Base-by-base conservation (phyloP, 306 rosid genomes). In the Abrus precatorius region DNA sequence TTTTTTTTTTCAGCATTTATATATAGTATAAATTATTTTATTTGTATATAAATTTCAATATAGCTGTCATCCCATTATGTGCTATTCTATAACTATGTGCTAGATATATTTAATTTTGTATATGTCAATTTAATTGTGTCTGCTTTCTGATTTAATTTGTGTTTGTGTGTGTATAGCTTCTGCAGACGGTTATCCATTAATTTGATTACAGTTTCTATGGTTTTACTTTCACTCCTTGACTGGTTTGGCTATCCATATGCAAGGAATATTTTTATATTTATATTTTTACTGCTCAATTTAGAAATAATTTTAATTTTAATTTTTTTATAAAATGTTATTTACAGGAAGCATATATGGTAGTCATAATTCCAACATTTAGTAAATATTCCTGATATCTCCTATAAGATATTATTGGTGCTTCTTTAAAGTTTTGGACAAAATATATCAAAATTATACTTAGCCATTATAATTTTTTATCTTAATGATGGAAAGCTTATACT, bases 331-430 rank as follows among this genome's bases (percentile, higher is more conserved):
- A 43, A 14, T 69, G 40, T 75, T 70, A 13, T 69, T 56, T 60
- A 62, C 45, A 62, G 43, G 7, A 65, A 32, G 30, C 9, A 75
- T 11, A 52, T 5, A 4, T 29, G 48, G 43, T 14, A 56, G 45
- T 14, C 38, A 65, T 44, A 59, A 65, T 50, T 73, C 48, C 7
- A 49, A 12, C 57, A 63, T 56, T 41, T 44, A 9, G 9, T 7
- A 59, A 50, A 30, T 80, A 29, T 71, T 80, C 32, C 9, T 50
- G 28, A 56, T 47, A 28, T 38, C 44, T 76, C 74, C 72, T 71
- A 34, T 61, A 43, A 40, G 78, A 53, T 61, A 44, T 72, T 66
- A 6, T 62, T 45, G 54, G 38, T 43, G 59, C 34, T 54, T 78
- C 53, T 48, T 30, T 38, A 8, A 27, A 59, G 80, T 40, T 79